A percentile compares a stretch with the other conserved stretches of the same genome.
These are phyloP conservation scores for Monilinia fructicola DNA, from an alignment of 2,329 filamentous ascomycete species.

Conservation along the genomic window DNA sequence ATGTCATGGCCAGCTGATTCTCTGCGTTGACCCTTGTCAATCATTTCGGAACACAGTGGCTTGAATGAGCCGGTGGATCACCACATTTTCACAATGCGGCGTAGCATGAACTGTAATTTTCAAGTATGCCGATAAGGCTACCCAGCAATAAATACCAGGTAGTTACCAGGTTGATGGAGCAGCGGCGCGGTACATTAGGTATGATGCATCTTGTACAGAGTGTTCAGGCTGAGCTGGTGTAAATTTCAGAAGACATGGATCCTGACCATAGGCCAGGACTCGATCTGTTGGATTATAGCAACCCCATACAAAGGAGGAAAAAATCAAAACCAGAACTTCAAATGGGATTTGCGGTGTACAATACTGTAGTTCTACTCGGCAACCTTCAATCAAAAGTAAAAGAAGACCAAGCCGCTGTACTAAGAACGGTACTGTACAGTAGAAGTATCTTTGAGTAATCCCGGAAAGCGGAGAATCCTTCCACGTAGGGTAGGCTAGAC, in stretches of 20 bases:
- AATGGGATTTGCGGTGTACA: not conserved
- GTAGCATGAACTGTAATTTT: not conserved
- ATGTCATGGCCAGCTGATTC: not conserved
- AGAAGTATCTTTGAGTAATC: no score
- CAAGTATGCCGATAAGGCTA: conserved; percentile 5
- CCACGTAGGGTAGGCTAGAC: not conserved
- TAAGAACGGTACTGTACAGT: no score
- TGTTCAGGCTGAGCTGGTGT: not conserved
- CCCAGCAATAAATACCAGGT: not conserved
- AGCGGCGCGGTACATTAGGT: not conserved
- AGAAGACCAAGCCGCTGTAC: no score
- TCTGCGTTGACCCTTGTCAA: not conserved
- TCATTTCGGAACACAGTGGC: not conserved
- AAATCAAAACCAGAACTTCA: not conserved
- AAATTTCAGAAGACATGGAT: not conserved
- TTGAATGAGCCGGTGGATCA: not conserved
- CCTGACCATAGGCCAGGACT: not conserved
- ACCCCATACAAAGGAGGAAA: not conserved
- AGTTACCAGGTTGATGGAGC: conserved; percentile 3
- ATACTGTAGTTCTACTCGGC: no score
- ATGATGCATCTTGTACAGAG: not conserved
- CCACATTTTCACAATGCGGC: not conserved
- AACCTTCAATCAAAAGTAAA: no score
- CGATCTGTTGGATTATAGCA: not conserved
- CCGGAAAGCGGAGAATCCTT: no score